Percentiles rank a stretch among this genome's conserved stretches.
Evolutionary conservation across 139 green algal species (phyloP).

Genomic region (Desmodesmus armatus): DNA sequence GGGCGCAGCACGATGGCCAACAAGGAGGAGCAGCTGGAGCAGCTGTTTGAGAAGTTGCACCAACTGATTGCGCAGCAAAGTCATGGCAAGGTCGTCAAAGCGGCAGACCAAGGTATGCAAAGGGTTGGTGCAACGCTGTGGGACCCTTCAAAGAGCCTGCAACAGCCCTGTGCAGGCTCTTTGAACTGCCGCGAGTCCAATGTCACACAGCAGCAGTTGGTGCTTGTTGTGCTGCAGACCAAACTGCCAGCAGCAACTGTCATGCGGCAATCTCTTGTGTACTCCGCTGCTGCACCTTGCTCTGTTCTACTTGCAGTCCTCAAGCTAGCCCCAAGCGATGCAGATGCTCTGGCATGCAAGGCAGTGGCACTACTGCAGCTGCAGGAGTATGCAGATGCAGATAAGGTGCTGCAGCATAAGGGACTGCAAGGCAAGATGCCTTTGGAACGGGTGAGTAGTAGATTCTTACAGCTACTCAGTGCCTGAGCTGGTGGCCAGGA

Average conservation of each 20-base stretch:
- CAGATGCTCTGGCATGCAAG: conserved; percentile 78
- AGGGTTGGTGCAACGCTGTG: too few relatives aligned
- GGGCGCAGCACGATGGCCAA: too few relatives aligned
- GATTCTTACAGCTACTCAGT: too few relatives aligned
- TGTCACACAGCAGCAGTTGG: too few relatives aligned
- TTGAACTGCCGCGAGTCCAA: too few relatives aligned
- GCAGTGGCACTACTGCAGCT: conserved; percentile 73
- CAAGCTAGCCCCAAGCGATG: conserved; percentile 67
- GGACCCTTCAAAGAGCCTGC: too few relatives aligned
- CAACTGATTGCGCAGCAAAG: conserved; percentile 62
- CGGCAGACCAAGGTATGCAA: conserved; percentile 76
- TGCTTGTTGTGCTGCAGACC: background rate
- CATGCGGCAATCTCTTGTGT: too few relatives aligned
- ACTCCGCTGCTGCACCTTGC: background rate
- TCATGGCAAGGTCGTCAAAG: conserved; percentile 73
- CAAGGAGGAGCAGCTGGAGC: conserved; percentile 58
- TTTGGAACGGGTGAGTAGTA: conserved; percentile 82
- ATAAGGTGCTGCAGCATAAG: conserved; percentile 53
- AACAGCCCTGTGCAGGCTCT: background rate
- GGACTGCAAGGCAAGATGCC: conserved; percentile 47
- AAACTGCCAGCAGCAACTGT: background rate
- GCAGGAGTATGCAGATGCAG: conserved; percentile 67
- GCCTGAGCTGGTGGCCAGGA: too few relatives aligned
- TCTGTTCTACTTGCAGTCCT: conserved; percentile 76
- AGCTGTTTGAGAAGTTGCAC: conserved; percentile 67